Evolutionary conservation across 2,329 filamentous ascomycete species (phyloP), one percentile per base, ranked within the genome.

Genomic region (Hypoxylon sp.): DNA sequence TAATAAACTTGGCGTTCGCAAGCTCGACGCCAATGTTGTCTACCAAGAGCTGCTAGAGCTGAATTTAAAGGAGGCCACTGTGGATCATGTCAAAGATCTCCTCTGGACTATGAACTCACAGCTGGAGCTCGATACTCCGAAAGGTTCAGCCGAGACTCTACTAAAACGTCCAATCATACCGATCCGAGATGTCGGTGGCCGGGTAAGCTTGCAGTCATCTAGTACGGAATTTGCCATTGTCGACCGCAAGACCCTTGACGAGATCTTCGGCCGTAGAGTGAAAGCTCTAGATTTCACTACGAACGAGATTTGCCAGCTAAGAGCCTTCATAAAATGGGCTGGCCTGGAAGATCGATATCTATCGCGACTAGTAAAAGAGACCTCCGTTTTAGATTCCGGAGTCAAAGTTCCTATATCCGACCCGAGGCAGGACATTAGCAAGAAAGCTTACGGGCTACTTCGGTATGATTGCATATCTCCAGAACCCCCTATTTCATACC

Each of bases 221-320:
- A 6, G 17, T 0, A 62, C 50, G 0, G 62, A 73, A 2, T 83
- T 83, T 53, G 76, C 73, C 10, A 76, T 83, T 1, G 57, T 73
- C 1, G 81, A 83, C 53, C 77, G 78, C 24, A 73, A 80, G 6
- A 17, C 42, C 0, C 56, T 81, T 1, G 55, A 50, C 0, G 67
- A 73, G 2, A 55, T 66, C 0, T 83, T 83, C 52, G 19, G 53
- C 0, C 19, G 56, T 4, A 72, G 63, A 10, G 74, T 77, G 3
- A 80, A 77, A 51, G 63, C 79, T 2, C 70, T 83, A 0, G 80
- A 82, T 61, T 82, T 81, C 55, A 68, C 50, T 0, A 51, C 81
- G 1, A 73, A 80, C 5, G 78, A 83, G 0, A 70, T 80, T 3
- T 68, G 63, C 1, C 65, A 59, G 0, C 62, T 83, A 0, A 60